Evolutionary conservation across 257 asterid species (phyloP), one percentile per base, ranked within the genome.

Genomic region (Salvia rosmarinus): DNA sequence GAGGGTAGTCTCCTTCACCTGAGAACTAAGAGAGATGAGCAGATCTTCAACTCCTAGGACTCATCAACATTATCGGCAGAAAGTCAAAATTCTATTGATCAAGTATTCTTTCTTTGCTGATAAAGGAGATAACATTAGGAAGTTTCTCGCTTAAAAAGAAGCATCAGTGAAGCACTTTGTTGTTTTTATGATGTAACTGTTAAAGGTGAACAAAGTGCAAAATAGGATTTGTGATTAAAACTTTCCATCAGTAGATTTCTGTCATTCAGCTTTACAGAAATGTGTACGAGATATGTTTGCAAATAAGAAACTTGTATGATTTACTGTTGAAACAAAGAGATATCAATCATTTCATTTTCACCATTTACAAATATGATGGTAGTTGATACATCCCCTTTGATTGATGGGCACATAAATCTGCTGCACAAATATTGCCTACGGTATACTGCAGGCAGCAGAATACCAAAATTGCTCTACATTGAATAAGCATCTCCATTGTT

Each of bases 1-100:
- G 32, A 72, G 63, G 64, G 32, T 21, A 8, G 25, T 40, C 63
- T 72, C 40, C 55, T 72, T 13, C 21, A 63, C 54, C 59, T 52
- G 10, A 52, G 72, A 73, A 11, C 58, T 42, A 25, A 17, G 64
- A 37, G 14, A 44, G 8, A 62, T 9, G 14, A 9, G 3, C 40
- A 42, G 64, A 37, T 64, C 19, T 54, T 64, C 59, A 10, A 42
- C 56, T 54, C n/a, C 47, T 25, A 25, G 16, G 35, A 37, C 28
- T 55, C 42, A 21, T 32, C 3, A 11, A 44, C 52, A 25, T 44
- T 9, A 30, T 58, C 68, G 43, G 58, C 21, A 43, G 59, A 20
- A 69, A 37, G 44, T 55, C 6, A 40, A 54, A 20, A 37, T 9
- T 54, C 63, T 9, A n/a, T 40, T 12, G 21, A 46, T 44, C 28